A percentile compares a stretch with the other conserved stretches of the same genome.
phyloP scores from a whole-genome alignment of 2,329 filamentous ascomycete species.

The Botrytis medusae region DNA sequence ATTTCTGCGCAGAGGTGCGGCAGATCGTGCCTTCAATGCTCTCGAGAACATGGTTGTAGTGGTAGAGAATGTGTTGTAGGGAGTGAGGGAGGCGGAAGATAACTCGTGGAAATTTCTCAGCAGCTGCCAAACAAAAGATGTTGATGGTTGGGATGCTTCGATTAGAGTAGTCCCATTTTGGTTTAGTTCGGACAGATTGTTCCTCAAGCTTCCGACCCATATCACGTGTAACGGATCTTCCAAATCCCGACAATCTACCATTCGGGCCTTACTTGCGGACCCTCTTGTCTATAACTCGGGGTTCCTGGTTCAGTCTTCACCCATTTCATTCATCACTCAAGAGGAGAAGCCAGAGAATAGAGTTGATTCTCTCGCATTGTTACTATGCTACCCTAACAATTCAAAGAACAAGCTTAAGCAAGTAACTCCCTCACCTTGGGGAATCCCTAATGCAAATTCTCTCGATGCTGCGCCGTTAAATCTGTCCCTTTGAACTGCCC shows the following conservation, averaged over 20 bases:
- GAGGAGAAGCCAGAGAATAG: neutral
- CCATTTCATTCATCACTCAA: neutral
- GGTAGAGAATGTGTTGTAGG: conserved; percentile 21
- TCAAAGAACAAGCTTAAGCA: neutral
- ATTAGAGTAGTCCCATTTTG: conserved; percentile 19
- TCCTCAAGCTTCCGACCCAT: conserved; percentile 19
- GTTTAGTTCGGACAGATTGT: conserved; percentile 9
- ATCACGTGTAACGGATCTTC: neutral
- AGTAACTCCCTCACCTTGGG: conserved; percentile 14
- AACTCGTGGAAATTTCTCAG: conserved; percentile 21
- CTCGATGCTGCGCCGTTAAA: conserved; percentile 10
- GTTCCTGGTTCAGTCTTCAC: neutral
- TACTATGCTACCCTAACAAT: conserved; percentile 14
- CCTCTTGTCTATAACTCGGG: neutral
- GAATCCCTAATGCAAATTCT: conserved; percentile 16
- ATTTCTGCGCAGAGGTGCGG: conserved; percentile 53
- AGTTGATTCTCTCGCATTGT: conserved; percentile 5
- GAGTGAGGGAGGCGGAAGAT: conserved; percentile 20
- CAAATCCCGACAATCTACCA: neutral
- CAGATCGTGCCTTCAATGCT: conserved; percentile 60
- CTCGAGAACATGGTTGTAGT: conserved; percentile 66
- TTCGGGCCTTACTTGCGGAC: neutral
- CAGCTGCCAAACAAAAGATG: conserved; percentile 22
- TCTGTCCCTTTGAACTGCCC: conserved; percentile 2
- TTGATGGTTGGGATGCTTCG: conserved; percentile 22